These are phyloP conservation scores for Chytriomyces sp. DNA, from an alignment of 192 early-diverging fungal genomes.

Conservation along the genomic window DNA sequence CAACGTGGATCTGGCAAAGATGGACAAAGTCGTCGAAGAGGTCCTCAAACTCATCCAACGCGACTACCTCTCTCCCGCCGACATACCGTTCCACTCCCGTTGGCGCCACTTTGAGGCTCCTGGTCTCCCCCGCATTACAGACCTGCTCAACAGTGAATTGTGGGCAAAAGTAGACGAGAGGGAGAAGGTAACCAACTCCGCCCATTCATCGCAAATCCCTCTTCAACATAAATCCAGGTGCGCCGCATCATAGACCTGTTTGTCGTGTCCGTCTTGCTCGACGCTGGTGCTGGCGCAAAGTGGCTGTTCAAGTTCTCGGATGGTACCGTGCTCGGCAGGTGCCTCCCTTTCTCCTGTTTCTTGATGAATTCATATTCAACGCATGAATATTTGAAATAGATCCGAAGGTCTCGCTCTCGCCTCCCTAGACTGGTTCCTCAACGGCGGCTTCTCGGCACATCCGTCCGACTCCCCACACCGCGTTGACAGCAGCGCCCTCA, in stretches of 20 bases:
- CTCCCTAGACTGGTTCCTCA: slow-evolving; percentile 72
- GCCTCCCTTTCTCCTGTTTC: slow-evolving; percentile 10
- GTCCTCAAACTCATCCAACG: slow-evolving; percentile 70
- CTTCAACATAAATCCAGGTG: slow-evolving; percentile 4
- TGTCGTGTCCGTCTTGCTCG: slow-evolving; percentile 86
- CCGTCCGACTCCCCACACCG: slow-evolving; percentile 54
- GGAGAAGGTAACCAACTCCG: neutral
- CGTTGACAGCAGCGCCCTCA: slow-evolving; percentile 68
- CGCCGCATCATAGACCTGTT: slow-evolving; percentile 82
- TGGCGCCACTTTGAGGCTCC: slow-evolving; percentile 78
- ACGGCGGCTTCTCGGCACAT: slow-evolving; percentile 73
- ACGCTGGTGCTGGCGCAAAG: slow-evolving; percentile 85
- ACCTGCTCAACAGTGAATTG: slow-evolving; percentile 42
- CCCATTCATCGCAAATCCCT: no score
- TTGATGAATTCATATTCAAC: slow-evolving; percentile 31
- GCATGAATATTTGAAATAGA: slow-evolving; percentile 43
- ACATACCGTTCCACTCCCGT: slow-evolving; percentile 85
- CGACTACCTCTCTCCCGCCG: slow-evolving; percentile 64
- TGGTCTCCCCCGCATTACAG: slow-evolving; percentile 30
- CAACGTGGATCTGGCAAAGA: slow-evolving; percentile 63
- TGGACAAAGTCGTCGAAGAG: slow-evolving; percentile 67
- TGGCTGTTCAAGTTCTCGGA: slow-evolving; percentile 69
- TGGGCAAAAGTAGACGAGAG: slow-evolving; percentile 46
- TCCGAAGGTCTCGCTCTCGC: slow-evolving; percentile 90
- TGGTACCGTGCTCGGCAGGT: slow-evolving; percentile 11